Conservation (phyloP, 1,139 yeast species). For the Debaryomyces robertsiae region DNA sequence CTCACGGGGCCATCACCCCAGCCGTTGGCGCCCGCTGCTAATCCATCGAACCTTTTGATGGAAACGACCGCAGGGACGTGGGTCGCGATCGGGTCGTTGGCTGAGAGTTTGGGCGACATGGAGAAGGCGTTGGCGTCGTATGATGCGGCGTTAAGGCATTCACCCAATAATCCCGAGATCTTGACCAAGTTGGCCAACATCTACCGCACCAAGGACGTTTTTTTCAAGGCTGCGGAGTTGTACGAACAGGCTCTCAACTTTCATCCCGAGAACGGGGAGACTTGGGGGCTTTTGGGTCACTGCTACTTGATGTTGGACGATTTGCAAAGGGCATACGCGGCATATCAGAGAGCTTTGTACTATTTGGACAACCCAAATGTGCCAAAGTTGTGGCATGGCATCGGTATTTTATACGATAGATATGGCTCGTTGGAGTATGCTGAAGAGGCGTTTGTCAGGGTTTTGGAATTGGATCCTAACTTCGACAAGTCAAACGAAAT, state of each 20-base stretch:
- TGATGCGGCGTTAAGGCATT: constrained; percentile 85
- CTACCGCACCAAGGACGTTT: constrained; percentile 85
- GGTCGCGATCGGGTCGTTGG: constrained; percentile 88
- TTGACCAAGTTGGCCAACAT: constrained; percentile 84
- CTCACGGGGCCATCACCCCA: constrained; percentile 18
- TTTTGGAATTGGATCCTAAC: constrained; percentile 90
- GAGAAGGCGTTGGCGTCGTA: constrained; percentile 89
- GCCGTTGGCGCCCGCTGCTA: constrained; percentile 15
- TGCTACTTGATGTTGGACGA: constrained; percentile 97
- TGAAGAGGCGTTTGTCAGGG: constrained; percentile 96
- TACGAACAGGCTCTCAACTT: constrained; percentile 84
- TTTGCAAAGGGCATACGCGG: constrained; percentile 90
- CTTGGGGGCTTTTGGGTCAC: constrained; percentile 97
- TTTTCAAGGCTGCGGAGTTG: constrained; percentile 90
- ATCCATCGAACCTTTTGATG: constrained; percentile 32
- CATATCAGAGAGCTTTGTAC: constrained; percentile 93
- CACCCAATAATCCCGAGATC: constrained; percentile 84
- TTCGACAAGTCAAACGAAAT: constrained; percentile 96
- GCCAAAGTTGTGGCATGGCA: constrained; percentile 98
- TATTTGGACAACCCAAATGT: constrained; percentile 92
- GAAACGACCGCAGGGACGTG: constrained; percentile 89
- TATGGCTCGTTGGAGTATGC: constrained; percentile 96
- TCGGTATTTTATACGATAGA: constrained; percentile 92
- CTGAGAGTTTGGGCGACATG: constrained; percentile 85
- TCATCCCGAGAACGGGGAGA: constrained; percentile 89